Evolutionary conservation across 2,329 filamentous ascomycete genomes (phyloP), one percentile per base, ranked within the genome.

Genomic region (Seiridium unicorne): DNA sequence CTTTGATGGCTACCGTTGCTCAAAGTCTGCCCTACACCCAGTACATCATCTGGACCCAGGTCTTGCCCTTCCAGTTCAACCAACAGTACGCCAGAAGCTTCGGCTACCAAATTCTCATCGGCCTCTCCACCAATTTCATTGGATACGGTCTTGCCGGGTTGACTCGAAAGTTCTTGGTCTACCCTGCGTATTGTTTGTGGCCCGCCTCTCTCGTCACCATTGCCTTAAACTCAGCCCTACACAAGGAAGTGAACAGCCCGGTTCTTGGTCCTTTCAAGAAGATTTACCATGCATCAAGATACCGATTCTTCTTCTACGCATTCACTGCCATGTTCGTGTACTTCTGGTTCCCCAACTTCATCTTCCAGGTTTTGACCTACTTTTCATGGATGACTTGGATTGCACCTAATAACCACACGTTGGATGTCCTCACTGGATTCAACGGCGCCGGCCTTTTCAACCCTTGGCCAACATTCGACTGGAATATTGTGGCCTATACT

Each of bases 1-100:
- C 79, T 35, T 82, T 84, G 69, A 84, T 84, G 82, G 84, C 87
- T 58, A 87, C 88, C 69, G 81, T 81, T 10, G 79, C 79, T n/a
- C 76, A 73, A 63, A 73, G 71, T 26, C 66, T 74, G 7, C 79
- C 80, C 0, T 82, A 82, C 64, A 80, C 79, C 1, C 70, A 78
- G 65, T 76, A 78, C 61, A 79, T 82, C 51, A 73, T 81, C 49
- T 81, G 78, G 77, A 77, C 75, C 1, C 81, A 83, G 68, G 74
- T 72, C 34, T 68, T 82, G 35, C 76, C 76, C 1, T 74, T 76
- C 51, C 83, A 77, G 64, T 83, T 83, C 67, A 76, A 81, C 63
- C 79, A 83, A 65, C 64, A 68, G 0, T 83, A 78, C 59, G 80
- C 79, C 3, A 71, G 73, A 11, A 74, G 70, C 44, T 78, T 80